A percentile compares a stretch with the other conserved stretches of the same genome.
Conservation (phyloP, 208 protist genomes). For the Acanthamoeba triangularis region DNA sequence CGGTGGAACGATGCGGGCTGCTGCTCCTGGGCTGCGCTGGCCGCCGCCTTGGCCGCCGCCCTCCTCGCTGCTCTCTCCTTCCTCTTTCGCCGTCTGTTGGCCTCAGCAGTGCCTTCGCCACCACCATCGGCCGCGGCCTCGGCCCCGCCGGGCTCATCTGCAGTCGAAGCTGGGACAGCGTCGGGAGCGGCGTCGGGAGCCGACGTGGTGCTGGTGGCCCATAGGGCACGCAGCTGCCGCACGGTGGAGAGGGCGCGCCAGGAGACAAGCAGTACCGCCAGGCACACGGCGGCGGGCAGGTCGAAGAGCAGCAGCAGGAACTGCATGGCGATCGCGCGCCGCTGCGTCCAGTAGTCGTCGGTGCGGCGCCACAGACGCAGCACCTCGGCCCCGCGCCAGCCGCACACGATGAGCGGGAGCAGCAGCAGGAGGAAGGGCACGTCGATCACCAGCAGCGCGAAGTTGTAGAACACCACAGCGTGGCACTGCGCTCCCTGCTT, state of each 20-base stretch:
- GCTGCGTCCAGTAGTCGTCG: slow-evolving; percentile 17
- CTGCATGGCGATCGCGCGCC: not conserved
- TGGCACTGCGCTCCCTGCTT: not conserved
- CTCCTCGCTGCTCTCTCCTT: not conserved
- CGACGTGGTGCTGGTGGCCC: not conserved
- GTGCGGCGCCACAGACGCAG: not conserved
- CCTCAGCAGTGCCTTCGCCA: not conserved
- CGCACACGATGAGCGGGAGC: not conserved
- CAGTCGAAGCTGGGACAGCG: too few relatives aligned
- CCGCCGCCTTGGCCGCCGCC: not conserved
- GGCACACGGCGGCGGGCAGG: not conserved
- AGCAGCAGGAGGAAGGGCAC: slow-evolving; percentile 42
- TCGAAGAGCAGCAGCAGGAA: slow-evolving; percentile 41
- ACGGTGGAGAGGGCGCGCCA: not conserved
- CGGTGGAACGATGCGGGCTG: not conserved
- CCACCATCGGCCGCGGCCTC: not conserved
- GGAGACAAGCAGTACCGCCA: not conserved
- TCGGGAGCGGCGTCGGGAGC: too few relatives aligned
- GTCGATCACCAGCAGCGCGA: slow-evolving; percentile 29
- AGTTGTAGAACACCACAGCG: slow-evolving; percentile 28
- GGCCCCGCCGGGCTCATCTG: too few relatives aligned
- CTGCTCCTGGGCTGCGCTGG: not conserved
- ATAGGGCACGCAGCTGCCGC: not conserved
- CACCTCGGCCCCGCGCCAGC: not conserved
- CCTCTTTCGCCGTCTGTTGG: not conserved